Evolutionary conservation across 2,329 filamentous ascomycete species (phyloP), one percentile per base, ranked within the genome.

Genomic region (Fusarium verticillioides): DNA sequence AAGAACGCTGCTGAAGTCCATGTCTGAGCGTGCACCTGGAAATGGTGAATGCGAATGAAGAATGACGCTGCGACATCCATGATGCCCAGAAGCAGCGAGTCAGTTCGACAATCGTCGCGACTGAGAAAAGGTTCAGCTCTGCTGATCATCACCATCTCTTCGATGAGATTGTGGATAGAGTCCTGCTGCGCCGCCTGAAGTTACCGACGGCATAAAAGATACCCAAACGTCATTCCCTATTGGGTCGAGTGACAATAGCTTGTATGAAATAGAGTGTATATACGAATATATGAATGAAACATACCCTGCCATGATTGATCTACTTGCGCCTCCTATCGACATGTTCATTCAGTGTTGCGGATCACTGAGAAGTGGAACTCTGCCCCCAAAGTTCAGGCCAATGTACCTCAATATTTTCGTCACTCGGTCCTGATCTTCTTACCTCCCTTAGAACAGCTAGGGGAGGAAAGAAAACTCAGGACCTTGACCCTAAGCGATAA

Each of bases 1-100:
- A 65, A 67, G 46, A 67, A 52, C 9, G 47, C 39, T 21, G 54
- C 58, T 37, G 72, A 73, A 9, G 68, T 32, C 18, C 40, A 71
- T 28, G 70, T 70, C 15, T 73, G 62, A 73, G 37, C 32, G 16
- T n/a, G 15, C 30, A 23, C 21, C 9, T 32, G 23, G 21, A 42
- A 52, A 23, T 15, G 52, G 39, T 58, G 19, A n/a, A 61, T 23
- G 37, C 2, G 53, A 49, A 52, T 26, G 40, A 39, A 53, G 6
- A 32, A 62, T 23, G 23, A 15, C 23, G 26, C 21, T 44, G 21
- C 19, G 52, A n/a, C 18, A 16, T 39, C 19, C 1, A 43, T 32
- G 49, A 42, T 26, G 49, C 15, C 32, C 23, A 21, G 30, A 54
- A 52, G 19, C 28, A 37, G 9, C 30, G 34, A 39, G 47, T 23